A percentile compares a stretch with the other conserved stretches of the same genome.
These are phyloP conservation scores for Chloris gayana DNA, from an alignment of 176 grass and related monocot genomes.

Conservation along the genomic window DNA sequence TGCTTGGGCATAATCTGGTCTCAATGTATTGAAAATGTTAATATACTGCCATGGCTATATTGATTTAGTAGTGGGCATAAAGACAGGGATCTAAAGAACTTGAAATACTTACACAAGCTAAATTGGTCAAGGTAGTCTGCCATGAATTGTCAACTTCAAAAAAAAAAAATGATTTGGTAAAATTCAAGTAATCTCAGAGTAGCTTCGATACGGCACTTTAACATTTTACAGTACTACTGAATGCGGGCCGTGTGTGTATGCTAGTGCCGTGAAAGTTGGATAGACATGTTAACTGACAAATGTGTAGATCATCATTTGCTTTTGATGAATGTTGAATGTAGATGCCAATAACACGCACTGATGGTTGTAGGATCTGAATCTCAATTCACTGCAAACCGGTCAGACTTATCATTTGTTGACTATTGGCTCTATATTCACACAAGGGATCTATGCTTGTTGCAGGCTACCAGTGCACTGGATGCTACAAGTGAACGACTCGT, in stretches of 20 bases:
- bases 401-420: neutral
- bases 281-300: neutral
- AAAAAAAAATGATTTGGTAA: neutral
- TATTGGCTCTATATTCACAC: neutral
- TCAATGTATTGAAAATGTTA: neutral
- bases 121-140: neutral
- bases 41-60: neutral
- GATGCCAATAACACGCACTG: neutral
- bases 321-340: neutral
- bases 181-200: neutral
- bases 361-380: neutral
- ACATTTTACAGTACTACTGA: neutral
- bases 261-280: neutral
- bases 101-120: neutral
- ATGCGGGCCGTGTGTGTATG: neutral
- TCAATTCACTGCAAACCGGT: neutral
- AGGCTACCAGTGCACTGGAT: conserved; percentile 97
- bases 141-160: neutral
- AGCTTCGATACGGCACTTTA: neutral
- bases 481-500: conserved; percentile 81
- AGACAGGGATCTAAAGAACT: neutral
- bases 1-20: neutral
- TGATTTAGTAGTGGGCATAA: neutral
- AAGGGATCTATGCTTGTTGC: conserved; percentile 15
- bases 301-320: neutral